Base-by-base conservation (phyloP, 345 rosid species). In the Arabidopsis suecica region DNA sequence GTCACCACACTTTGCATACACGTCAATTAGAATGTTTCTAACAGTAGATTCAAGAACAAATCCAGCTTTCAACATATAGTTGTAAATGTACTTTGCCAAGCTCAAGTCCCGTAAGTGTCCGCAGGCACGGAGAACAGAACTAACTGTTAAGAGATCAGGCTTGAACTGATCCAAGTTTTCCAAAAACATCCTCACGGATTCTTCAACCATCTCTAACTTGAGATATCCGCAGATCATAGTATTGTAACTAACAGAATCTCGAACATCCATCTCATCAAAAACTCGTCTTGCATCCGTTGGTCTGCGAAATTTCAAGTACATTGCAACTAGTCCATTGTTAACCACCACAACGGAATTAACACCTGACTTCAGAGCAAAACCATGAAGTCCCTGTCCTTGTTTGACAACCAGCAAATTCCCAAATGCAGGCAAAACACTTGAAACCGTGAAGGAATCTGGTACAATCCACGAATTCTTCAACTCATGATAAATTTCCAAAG, bases 201-300 rank as follows among this genome's bases (percentile, higher is more conserved):
- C 89, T 58, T 80, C 75, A 75, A 63, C 75, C 78, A 81, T 72
- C 50, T 71, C 84, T 76, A 85, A 60, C 63, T 68, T 84, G 61
- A 76, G 66, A 67, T 65, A 86, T 7, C 91, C 91, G n/a, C 90
- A 89, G 64, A 89, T 86, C 50, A 87, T 25, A 59, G 87, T 83
- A 54, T 89, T 89, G 83, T 84, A 89, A 83, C 82, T 87, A 23
- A 87, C 58, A n/a, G 74, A 69, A 55, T 87, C 90, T 80, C 84
- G 79, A 61, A 75, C 36, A 6, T 28, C 77, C 88, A 85, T 89
- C 79, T 80, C 81, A 63, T 83, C 73, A 69, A 89, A 89, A 69
- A 89, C 71, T 60, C 78, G 82, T 32, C 41, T 79, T 45, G 88
- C 87, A 32, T 85, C 86, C 12, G 0, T 40, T 1, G 76, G 56